Evolutionary conservation across 306 rosid genomes (phyloP).

Genomic region (Betula pendula): DNA sequence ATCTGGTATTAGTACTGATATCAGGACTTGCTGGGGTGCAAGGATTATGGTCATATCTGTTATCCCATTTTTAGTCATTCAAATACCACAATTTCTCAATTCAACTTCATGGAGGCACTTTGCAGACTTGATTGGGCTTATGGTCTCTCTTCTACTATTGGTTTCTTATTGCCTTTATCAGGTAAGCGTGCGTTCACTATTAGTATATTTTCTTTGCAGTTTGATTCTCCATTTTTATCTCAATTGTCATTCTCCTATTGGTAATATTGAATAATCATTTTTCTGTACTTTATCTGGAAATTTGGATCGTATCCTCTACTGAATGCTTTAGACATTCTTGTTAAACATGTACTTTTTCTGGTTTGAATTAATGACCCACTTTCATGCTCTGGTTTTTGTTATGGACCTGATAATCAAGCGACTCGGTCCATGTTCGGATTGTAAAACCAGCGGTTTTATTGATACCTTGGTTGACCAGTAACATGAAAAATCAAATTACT

Average conservation of each 20-base stretch:
- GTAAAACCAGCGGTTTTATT: neutral
- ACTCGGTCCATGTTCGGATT: neutral
- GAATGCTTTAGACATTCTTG: neutral
- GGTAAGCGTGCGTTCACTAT: constrained; percentile 40
- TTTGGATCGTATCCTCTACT: neutral
- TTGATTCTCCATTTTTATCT: too few species aligned
- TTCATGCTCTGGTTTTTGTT: neutral
- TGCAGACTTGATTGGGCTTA: constrained; percentile 75
- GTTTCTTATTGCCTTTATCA: constrained; percentile 75
- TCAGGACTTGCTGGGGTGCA: constrained; percentile 92
- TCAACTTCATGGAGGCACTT: constrained; percentile 72
- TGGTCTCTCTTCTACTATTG: constrained; percentile 53
- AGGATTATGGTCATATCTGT: constrained; percentile 74
- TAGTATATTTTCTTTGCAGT: too few species aligned
- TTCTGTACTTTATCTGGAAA: neutral
- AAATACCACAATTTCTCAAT: constrained; percentile 72
- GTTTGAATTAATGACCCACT: neutral
- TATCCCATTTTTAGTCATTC: constrained; percentile 81
- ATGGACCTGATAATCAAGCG: neutral
- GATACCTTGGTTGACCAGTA: neutral
- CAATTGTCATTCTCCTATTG: neutral
- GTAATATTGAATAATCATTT: neutral
- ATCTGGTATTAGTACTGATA: constrained; percentile 94
- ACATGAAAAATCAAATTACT: neutral
- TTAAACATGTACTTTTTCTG: neutral